phyloP scores from a whole-genome alignment of 176 grass and related monocot genomes.

The Carex myosuroides region DNA sequence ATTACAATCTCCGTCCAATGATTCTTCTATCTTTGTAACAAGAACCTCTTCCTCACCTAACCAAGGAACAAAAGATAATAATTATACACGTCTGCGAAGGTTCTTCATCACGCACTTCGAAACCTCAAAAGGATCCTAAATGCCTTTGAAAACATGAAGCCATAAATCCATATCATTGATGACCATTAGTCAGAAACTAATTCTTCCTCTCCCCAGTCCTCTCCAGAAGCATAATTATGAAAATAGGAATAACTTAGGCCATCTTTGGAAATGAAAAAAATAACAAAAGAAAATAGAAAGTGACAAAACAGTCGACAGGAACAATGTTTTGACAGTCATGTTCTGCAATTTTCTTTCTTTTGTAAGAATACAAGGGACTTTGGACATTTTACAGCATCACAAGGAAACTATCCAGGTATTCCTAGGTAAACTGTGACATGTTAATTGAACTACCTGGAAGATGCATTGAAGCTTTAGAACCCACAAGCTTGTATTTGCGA shows the following conservation, averaged over 20 bases:
- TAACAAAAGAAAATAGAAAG: background rate
- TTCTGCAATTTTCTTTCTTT: background rate
- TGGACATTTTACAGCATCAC: background rate
- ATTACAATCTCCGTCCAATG: conserved; percentile 39
- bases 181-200: conserved; percentile 6
- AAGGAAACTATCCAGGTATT: background rate
- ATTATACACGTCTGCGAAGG: conserved; percentile 5
- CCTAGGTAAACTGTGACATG: background rate
- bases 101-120: background rate
- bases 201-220: background rate
- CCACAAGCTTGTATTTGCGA: conserved; percentile 53
- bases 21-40: conserved; percentile 55
- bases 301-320: background rate
- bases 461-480: conserved; percentile 31
- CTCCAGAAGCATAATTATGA: conserved; percentile 6
- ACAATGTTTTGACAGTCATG: background rate
- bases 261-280: background rate
- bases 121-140: background rate
- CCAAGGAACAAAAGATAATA: conserved; percentile 20
- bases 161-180: background rate
- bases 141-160: background rate
- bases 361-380: background rate
- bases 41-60: conserved; percentile 74
- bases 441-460: conserved; percentile 63
- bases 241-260: background rate